Conservation (phyloP, 192 early-diverging fungal species). For the Coemansia guatemalensis region DNA sequence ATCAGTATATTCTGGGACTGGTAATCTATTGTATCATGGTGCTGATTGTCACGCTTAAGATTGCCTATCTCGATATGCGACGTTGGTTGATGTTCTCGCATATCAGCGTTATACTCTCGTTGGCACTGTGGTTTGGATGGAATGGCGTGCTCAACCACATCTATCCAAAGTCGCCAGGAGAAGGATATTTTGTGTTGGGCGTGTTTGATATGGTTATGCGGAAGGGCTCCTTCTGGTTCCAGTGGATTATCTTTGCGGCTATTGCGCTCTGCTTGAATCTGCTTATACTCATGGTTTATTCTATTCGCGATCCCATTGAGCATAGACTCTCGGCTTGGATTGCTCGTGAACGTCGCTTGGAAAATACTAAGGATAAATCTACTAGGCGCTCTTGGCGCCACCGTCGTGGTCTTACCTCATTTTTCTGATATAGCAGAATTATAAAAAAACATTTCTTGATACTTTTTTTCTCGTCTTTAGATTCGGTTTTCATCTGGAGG, state of each 20-base stretch:
- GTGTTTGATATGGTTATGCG: conserved; percentile 52
- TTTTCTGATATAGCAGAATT: too few species aligned
- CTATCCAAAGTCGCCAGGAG: conserved; percentile 53
- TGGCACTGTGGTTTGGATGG: conserved; percentile 64
- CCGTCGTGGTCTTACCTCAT: too few species aligned
- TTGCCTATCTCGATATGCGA: conserved; percentile 69
- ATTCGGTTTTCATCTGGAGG: too few species aligned
- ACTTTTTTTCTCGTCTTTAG: too few species aligned
- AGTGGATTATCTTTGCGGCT: conserved; percentile 56
- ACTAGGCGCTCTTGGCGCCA: conserved; percentile 1
- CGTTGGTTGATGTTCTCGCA: conserved; percentile 64
- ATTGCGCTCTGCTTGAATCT: conserved; percentile 58
- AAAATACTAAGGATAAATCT: conserved; percentile 10
- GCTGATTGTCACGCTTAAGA: conserved; percentile 67
- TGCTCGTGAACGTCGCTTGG: conserved; percentile 25
- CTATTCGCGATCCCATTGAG: conserved; percentile 35
- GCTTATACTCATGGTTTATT: conserved; percentile 32
- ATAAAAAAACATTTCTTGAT: too few species aligned
- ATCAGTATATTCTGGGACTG: conserved; percentile 60
- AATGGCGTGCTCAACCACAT: conserved; percentile 62
- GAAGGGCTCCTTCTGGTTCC: conserved; percentile 59
- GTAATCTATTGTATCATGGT: conserved; percentile 62
- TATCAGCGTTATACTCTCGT: conserved; percentile 55
- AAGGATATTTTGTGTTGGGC: conserved; percentile 59
- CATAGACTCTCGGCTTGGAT: conserved; percentile 38